phyloP scores from a whole-genome alignment of 2,329 filamentous ascomycete genomes.

The Neonectria magnoliae region DNA sequence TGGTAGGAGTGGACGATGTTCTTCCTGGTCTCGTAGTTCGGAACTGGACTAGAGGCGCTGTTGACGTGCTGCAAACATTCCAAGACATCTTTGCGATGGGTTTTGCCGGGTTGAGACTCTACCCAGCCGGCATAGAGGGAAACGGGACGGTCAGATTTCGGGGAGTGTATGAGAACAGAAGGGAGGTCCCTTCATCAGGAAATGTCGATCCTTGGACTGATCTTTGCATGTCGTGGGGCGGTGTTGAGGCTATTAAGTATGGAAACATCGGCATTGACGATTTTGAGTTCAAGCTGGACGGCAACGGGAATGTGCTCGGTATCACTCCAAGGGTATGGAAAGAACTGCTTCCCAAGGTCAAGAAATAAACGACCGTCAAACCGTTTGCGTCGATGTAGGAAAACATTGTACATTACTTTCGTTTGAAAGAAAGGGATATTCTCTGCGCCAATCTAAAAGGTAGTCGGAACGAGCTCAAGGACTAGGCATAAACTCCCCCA shows the following conservation, averaged over 20 bases:
- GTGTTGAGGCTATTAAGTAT: conserved; percentile 7
- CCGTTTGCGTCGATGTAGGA: too few species aligned
- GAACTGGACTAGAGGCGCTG: conserved; percentile 7
- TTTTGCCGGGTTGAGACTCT: neutral
- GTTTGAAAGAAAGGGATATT: too few species aligned
- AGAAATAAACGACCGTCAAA: neutral
- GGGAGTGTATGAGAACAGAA: neutral
- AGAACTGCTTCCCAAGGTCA: neutral
- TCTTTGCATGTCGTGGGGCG: conserved; percentile 3
- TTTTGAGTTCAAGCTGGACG: conserved; percentile 10
- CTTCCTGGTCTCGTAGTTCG: neutral
- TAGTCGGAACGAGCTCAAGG: too few species aligned
- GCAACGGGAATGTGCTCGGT: neutral
- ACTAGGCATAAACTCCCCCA: too few species aligned
- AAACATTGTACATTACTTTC: too few species aligned
- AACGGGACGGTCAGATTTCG: neutral
- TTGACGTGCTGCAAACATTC: neutral
- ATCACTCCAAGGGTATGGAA: conserved; percentile 4
- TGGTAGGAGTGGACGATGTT: neutral
- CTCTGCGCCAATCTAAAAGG: too few species aligned
- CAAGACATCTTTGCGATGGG: neutral
- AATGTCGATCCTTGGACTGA: conserved; percentile 7
- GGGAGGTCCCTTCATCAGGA: neutral
- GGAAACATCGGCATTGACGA: conserved; percentile 10
- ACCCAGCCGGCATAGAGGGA: neutral